Percentiles rank a stretch among this genome's conserved stretches.
Conservation (phyloP, 2,329 filamentous ascomycete genomes). For the Pseudocercospora musae region DNA sequence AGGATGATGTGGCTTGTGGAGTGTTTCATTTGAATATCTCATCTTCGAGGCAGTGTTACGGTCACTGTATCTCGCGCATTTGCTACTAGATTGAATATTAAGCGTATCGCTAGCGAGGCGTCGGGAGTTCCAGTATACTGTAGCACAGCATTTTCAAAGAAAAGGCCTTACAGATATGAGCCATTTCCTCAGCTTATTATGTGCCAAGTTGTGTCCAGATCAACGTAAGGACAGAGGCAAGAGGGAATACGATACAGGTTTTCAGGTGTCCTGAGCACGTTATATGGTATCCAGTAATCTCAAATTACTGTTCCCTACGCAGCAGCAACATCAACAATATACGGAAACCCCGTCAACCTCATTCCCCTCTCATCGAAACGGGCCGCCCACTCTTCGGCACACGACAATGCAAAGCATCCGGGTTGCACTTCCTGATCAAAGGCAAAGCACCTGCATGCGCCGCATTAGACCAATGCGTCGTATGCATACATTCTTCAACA, state of each 20-base stretch:
- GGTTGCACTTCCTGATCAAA: not conserved
- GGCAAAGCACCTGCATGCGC: constrained; percentile 28
- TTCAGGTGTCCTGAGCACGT: too few relatives aligned
- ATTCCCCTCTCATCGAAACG: not conserved
- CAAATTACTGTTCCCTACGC: too few relatives aligned
- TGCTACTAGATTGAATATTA: not conserved
- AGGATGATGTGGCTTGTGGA: not conserved
- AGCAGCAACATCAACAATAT: too few relatives aligned
- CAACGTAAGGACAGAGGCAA: too few relatives aligned
- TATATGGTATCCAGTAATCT: too few relatives aligned
- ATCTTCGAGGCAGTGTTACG: not conserved
- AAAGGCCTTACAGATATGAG: too few relatives aligned
- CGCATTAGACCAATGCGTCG: constrained; percentile 38
- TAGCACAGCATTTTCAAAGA: not conserved
- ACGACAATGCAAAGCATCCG: not conserved
- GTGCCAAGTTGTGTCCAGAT: too few relatives aligned
- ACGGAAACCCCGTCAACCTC: too few relatives aligned
- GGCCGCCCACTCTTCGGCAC: not conserved
- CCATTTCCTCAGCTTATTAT: too few relatives aligned
- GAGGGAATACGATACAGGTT: too few relatives aligned
- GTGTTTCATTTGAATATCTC: not conserved
- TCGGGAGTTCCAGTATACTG: not conserved
- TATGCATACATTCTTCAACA: constrained; percentile 32
- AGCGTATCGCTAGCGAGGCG: constrained; percentile 1
- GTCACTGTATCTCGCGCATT: not conserved